A percentile compares a stretch with the other conserved stretches of the same genome.
Conservation (phyloP, 2,329 filamentous ascomycete species). For the Berkeleyomyces rouxiae region DNA sequence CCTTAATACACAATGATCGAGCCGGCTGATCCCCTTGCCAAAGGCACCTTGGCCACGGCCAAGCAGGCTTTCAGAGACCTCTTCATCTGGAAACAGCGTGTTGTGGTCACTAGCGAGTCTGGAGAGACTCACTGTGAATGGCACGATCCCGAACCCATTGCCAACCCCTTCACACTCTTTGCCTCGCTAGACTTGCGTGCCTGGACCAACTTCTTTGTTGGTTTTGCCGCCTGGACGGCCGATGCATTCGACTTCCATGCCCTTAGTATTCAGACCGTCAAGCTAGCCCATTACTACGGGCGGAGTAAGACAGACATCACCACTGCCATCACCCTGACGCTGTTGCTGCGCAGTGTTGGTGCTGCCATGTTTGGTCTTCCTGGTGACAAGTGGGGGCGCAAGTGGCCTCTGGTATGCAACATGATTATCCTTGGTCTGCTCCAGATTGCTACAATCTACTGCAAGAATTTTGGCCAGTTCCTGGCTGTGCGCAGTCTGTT, state of each 20-base stretch:
- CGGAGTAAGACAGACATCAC: conserved; percentile 48
- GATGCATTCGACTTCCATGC: conserved; percentile 78
- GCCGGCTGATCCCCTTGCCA: conserved; percentile 49
- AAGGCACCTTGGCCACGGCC: conserved; percentile 46
- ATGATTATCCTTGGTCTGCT: conserved; percentile 53
- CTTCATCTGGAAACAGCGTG: conserved; percentile 58
- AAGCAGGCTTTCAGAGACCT: conserved; percentile 48
- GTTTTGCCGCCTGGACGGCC: conserved; percentile 60
- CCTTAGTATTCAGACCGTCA: conserved; percentile 59
- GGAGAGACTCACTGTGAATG: conserved; percentile 53
- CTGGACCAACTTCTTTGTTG: conserved; percentile 63
- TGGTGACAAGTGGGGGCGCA: conserved; percentile 64
- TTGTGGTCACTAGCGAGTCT: conserved; percentile 45
- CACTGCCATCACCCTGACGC: conserved; percentile 58
- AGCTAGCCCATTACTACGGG: conserved; percentile 39
- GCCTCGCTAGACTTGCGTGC: conserved; percentile 44
- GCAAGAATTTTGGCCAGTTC: conserved; percentile 50
- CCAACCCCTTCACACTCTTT: conserved; percentile 55
- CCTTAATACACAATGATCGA: conserved; percentile 19
- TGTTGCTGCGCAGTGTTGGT: conserved; percentile 58
- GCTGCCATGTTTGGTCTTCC: conserved; percentile 61
- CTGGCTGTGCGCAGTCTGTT: conserved; percentile 60
- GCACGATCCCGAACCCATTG: conserved; percentile 47
- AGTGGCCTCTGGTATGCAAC: conserved; percentile 71
- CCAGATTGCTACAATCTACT: conserved; percentile 64